Conservation (phyloP, 768 basidiomycete species). For the Suillus hirtellus region DNA sequence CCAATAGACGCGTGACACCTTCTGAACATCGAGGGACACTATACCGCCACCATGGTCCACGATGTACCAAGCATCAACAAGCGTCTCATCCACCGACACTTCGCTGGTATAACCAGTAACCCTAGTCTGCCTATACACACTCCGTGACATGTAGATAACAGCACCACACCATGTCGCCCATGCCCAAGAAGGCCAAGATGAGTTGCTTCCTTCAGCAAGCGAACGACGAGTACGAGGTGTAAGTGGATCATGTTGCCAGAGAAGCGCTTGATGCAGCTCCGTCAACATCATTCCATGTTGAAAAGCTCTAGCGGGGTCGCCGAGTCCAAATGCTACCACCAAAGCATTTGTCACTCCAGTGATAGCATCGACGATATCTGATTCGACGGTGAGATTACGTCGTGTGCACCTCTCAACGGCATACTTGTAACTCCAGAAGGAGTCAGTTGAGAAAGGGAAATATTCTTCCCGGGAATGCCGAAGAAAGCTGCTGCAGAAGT, state of each 20-base stretch:
- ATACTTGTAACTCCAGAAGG: background rate
- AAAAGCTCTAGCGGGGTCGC: background rate
- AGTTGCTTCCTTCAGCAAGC: background rate
- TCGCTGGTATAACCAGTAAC: background rate
- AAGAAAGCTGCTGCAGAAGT: background rate
- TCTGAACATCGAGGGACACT: constrained; percentile 17
- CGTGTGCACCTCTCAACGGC: background rate
- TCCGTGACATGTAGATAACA: background rate
- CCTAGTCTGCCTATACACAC: background rate
- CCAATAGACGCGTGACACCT: constrained; percentile 8
- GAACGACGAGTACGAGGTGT: constrained; percentile 15
- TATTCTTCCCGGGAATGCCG: background rate
- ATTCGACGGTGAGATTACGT: constrained; percentile 2
- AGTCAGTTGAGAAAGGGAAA: background rate
- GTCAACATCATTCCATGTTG: constrained; percentile 10
- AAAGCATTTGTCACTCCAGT: constrained; percentile 3
- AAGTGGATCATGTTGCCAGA: constrained; percentile 25
- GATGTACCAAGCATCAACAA: constrained; percentile 20
- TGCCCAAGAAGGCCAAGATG: constrained; percentile 26
- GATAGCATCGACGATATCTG: background rate
- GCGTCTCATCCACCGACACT: constrained; percentile 18
- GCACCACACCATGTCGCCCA: constrained; percentile 29
- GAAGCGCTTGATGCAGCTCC: constrained; percentile 16
- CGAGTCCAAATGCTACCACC: background rate
- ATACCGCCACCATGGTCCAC: constrained; percentile 16